Conservation (phyloP, 148 eudicot genomes). For the Nepenthes mirabilis region DNA sequence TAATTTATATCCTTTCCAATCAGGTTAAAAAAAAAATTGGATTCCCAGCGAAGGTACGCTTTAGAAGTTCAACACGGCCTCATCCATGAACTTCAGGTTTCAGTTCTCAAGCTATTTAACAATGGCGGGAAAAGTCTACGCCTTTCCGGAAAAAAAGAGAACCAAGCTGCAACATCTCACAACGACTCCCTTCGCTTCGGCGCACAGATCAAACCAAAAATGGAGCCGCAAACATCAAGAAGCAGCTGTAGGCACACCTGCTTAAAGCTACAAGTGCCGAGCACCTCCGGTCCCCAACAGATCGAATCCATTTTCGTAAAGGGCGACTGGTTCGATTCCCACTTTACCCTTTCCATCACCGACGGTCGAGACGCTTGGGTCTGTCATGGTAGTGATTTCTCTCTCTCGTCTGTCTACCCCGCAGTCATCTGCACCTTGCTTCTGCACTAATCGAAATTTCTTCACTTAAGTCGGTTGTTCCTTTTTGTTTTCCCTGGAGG, state of each 20-base stretch:
- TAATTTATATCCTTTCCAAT: too few relatives aligned
- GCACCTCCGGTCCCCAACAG: slow-evolving; percentile 7
- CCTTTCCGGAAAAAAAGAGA: slow-evolving; percentile 3
- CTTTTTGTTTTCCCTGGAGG: neutral
- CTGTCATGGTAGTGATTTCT: slow-evolving; percentile 32
- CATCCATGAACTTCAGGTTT: neutral
- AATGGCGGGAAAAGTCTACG: slow-evolving; percentile 16
- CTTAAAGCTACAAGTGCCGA: slow-evolving; percentile 35
- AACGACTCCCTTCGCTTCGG: too few relatives aligned
- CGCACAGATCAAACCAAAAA: neutral
- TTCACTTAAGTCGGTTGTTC: neutral
- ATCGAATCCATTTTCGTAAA: slow-evolving; percentile 45
- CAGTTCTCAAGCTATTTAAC: slow-evolving; percentile 1
- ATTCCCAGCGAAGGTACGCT: too few relatives aligned
- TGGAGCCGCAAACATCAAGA: neutral
- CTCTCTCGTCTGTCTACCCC: neutral
- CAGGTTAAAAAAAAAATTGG: too few relatives aligned
- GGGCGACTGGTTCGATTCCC: slow-evolving; percentile 54
- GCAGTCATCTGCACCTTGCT: too few relatives aligned
- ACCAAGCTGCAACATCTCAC: neutral
- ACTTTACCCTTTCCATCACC: slow-evolving; percentile 54
- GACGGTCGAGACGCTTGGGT: slow-evolving; percentile 62
- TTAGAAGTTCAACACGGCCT: too few relatives aligned
- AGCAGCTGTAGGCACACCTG: slow-evolving; percentile 36
- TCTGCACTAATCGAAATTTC: neutral